Evolutionary conservation across 2,329 filamentous ascomycete genomes (phyloP).

Genomic region (Tolypocladium sp.): DNA sequence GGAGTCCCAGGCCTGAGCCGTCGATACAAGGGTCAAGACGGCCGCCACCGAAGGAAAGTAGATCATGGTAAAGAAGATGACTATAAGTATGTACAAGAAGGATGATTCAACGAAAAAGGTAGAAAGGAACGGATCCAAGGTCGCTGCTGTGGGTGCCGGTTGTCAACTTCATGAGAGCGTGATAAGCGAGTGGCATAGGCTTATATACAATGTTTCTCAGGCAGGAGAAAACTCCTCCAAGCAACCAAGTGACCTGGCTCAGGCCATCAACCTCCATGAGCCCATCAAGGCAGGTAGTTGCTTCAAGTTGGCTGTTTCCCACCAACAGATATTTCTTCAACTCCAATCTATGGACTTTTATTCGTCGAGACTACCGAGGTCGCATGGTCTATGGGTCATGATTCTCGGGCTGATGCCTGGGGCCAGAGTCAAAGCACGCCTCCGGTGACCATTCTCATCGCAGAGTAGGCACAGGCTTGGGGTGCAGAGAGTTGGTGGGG

Average conservation of each 20-base stretch:
- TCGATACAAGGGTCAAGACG: conserved; percentile 18
- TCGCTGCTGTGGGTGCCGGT: background rate
- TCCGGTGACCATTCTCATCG: background rate
- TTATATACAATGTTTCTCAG: background rate
- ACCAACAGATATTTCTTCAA: background rate
- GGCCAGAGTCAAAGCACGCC: background rate
- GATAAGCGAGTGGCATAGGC: background rate
- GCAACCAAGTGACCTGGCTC: background rate
- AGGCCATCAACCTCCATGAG: background rate
- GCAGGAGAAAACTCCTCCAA: background rate
- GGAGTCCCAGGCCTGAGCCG: conserved; percentile 25
- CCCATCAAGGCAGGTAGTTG: background rate
- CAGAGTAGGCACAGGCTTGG: background rate
- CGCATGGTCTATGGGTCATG: conserved; percentile 1
- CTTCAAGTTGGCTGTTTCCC: background rate
- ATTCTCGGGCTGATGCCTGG: conserved; percentile 3
- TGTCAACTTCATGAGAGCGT: too few species aligned
- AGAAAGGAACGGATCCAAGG: background rate
- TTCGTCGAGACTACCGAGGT: background rate
- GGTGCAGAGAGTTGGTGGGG: background rate
- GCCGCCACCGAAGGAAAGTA: conserved; percentile 11
- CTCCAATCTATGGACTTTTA: background rate
- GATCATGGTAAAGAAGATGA: conserved; percentile 11
- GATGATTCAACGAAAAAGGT: background rate
- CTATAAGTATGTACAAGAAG: background rate